phyloP scores from a whole-genome alignment of 139 green algal species.

The Dunaliella primolecta region DNA sequence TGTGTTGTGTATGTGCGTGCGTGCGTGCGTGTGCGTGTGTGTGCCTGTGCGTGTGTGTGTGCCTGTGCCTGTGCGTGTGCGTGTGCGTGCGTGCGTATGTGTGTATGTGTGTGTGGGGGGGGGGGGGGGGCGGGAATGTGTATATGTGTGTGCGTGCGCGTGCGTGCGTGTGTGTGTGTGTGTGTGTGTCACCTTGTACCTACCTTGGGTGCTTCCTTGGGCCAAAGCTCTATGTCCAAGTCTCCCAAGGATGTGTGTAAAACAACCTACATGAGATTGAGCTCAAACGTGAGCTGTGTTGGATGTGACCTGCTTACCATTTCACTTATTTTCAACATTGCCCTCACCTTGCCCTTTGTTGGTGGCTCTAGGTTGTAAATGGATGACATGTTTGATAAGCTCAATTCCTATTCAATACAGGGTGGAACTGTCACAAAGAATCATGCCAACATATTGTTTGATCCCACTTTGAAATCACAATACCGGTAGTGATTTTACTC shows the following conservation, averaged over 20 bases:
- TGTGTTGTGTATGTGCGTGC: too few species aligned
- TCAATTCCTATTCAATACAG: too few species aligned
- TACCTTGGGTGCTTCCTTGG: slow-evolving; percentile 90
- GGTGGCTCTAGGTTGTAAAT: slow-evolving; percentile 92
- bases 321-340: too few species aligned
- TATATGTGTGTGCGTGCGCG: background rate
- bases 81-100: background rate
- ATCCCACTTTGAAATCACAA: too few species aligned
- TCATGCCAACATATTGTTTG: too few species aligned
- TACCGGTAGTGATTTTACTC: too few species aligned
- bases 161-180: background rate
- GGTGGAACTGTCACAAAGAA: too few species aligned
- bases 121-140: too few species aligned
- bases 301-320: too few species aligned
- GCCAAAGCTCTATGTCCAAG: slow-evolving; percentile 95
- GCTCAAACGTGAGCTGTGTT: background rate
- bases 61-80: background rate
- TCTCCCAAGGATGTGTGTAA: slow-evolving; percentile 85
- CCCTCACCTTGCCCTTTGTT: slow-evolving; percentile 87
- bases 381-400: slow-evolving; percentile 41
- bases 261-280: slow-evolving; percentile 62
- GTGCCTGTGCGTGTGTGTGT: background rate
- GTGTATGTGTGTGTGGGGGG: background rate
- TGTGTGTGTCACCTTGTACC: background rate
- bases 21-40: background rate